Percentiles rank a stretch among this genome's conserved stretches.
phyloP scores from a whole-genome alignment of 108 stramenopile species.

The Skeletonema potamos region DNA sequence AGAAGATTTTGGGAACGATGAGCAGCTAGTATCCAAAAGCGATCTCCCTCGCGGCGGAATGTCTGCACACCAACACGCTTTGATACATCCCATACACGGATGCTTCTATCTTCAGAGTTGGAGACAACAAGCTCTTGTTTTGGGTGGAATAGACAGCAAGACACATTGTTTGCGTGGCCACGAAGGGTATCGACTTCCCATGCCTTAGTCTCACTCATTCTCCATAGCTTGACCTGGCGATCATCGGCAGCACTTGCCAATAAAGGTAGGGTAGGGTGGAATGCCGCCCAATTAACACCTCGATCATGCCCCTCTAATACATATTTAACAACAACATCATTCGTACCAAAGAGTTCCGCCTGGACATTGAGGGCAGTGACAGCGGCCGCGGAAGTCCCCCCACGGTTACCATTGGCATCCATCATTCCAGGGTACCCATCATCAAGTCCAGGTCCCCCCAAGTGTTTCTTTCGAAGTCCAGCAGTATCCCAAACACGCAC shows the following conservation, averaged over 20 bases:
- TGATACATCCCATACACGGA: conserved; percentile 98
- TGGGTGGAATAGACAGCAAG: conserved; percentile 98
- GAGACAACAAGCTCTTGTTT: conserved; percentile 97
- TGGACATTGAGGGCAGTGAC: conserved; percentile 88
- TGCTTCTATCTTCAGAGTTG: conserved; percentile 97
- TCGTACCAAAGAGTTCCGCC: conserved; percentile 98
- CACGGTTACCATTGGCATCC: conserved; percentile 33
- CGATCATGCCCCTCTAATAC: conserved; percentile 99
- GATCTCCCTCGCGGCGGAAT: conserved; percentile 97
- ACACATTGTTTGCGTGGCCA: conserved; percentile 99
- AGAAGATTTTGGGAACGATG: conserved; percentile 94
- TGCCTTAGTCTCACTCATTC: conserved; percentile 99
- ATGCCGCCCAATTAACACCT: conserved; percentile 99
- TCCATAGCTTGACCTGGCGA: conserved; percentile 99
- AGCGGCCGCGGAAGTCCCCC: conserved; percentile 39
- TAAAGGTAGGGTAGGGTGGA: conserved; percentile 97
- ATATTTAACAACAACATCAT: conserved; percentile 99
- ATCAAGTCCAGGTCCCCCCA: conserved; percentile 50
- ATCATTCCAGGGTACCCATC: conserved; percentile 47
- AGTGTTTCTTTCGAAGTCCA: conserved; percentile 95
- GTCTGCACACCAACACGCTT: conserved; percentile 98
- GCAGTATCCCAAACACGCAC: conserved; percentile 99
- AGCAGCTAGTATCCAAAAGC: conserved; percentile 97
- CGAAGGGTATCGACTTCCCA: conserved; percentile 99
- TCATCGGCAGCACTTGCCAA: conserved; percentile 98